phyloP scores from a whole-genome alignment of 768 basidiomycete species.

The Crepidotus variabilis region DNA sequence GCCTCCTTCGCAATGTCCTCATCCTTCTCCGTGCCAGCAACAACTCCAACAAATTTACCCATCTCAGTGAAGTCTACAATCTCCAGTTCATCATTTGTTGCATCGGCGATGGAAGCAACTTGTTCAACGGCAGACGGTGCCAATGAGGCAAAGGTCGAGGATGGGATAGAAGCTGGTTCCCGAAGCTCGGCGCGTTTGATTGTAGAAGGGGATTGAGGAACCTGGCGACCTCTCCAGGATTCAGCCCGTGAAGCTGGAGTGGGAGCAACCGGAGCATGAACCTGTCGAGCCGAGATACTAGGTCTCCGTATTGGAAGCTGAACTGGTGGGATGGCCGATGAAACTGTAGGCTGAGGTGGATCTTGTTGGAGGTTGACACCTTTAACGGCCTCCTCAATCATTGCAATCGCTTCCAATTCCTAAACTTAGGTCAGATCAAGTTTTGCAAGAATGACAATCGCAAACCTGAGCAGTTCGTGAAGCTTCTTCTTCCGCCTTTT shows the following conservation, averaged over 20 bases:
- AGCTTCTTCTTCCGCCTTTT: slow-evolving; percentile 18
- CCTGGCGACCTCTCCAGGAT: slow-evolving; percentile 59
- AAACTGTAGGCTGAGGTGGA: slow-evolving; percentile 1
- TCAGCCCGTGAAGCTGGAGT: slow-evolving; percentile 39
- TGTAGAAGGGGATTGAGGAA: slow-evolving; percentile 3
- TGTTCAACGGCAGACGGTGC: slow-evolving; percentile 36
- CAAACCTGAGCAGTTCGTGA: slow-evolving; percentile 13
- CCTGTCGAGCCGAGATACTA: slow-evolving; percentile 11
- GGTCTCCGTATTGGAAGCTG: not conserved
- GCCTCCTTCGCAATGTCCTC: slow-evolving; percentile 17
- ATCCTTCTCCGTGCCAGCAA: no score
- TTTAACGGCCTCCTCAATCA: slow-evolving; percentile 46
- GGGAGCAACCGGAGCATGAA: not conserved
- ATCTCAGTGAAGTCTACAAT: slow-evolving; percentile 81
- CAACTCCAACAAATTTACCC: slow-evolving; percentile 54
- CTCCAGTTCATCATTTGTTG: slow-evolving; percentile 61
- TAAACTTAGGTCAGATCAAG: slow-evolving; percentile 11
- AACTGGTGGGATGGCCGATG: slow-evolving; percentile 9
- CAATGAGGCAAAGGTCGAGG: slow-evolving; percentile 28
- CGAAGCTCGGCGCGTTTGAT: slow-evolving; percentile 26
- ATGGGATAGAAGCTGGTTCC: slow-evolving; percentile 14
- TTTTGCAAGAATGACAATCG: not conserved
- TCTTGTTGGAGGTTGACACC: slow-evolving; percentile 9
- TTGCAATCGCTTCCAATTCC: slow-evolving; percentile 34
- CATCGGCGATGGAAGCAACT: slow-evolving; percentile 40